phyloP scores from a whole-genome alignment of 805 yeast species.

The Dipodascopsis uninucleata region DNA sequence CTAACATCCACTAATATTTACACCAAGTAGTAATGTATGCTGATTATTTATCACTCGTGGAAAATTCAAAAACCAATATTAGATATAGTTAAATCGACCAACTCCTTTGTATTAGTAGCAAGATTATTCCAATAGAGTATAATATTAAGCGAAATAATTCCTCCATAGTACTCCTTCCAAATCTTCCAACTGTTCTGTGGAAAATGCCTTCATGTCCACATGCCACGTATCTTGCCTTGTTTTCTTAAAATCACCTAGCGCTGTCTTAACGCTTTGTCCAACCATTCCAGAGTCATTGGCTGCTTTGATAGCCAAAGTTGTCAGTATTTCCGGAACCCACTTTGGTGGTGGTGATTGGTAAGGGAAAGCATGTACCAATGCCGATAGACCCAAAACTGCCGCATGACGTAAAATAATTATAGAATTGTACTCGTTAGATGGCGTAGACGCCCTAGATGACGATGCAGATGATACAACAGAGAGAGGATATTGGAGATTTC shows the following conservation, averaged over 20 bases:
- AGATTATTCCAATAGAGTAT: no score
- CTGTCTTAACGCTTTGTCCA: conserved; percentile 79
- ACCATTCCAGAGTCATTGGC: conserved; percentile 70
- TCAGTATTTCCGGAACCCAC: conserved; percentile 78
- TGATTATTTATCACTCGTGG: no score
- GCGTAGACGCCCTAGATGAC: conserved; percentile 14
- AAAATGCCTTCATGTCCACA: conserved; percentile 71
- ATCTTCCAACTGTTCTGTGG: conserved; percentile 77
- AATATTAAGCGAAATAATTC: conserved; percentile 81
- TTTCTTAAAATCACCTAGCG: conserved; percentile 80
- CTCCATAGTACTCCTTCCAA: conserved; percentile 92
- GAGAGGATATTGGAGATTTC: no score
- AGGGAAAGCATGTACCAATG: conserved; percentile 84
- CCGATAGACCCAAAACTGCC: conserved; percentile 83
- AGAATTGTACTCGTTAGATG: conserved; percentile 33
- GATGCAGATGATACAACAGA: conserved; percentile 6
- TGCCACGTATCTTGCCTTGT: conserved; percentile 96
- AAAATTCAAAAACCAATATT: no score
- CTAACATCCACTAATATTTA: no score
- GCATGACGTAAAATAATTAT: conserved; percentile 61
- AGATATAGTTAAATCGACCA: no score
- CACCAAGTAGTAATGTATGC: no score
- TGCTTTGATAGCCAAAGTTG: conserved; percentile 66
- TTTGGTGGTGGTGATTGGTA: conserved; percentile 84
- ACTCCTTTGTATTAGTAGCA: no score